Evolutionary conservation across 305 asterid genomes (phyloP).

Genomic region (Solanum hybrid): DNA sequence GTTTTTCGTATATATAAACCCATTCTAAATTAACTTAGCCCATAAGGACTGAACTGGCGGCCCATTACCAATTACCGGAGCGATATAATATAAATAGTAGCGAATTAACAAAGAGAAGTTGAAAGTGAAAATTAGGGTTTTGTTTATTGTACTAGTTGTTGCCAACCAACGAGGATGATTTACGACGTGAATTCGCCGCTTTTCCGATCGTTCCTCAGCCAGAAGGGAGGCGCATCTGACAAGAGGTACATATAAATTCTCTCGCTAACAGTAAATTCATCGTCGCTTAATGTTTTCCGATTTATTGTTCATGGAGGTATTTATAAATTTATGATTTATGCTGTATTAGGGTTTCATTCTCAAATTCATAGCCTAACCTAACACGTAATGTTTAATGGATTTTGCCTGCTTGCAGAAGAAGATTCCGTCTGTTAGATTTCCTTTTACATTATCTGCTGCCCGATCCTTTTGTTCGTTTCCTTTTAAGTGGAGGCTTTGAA

Average conservation of each 20-base stretch:
- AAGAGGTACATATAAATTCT: constrained; percentile 37
- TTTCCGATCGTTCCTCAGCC: constrained; percentile 97
- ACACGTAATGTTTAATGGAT: neutral
- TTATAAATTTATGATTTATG: neutral
- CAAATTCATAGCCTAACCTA: neutral
- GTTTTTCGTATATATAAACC: neutral
- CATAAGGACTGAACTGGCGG: neutral
- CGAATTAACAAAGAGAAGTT: neutral
- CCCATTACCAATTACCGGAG: neutral
- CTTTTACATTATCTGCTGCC: neutral
- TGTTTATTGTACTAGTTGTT: neutral
- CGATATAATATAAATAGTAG: neutral
- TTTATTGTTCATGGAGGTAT: neutral
- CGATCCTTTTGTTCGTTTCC: neutral
- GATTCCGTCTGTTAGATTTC: neutral
- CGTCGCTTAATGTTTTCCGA: neutral
- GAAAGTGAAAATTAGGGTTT: neutral
- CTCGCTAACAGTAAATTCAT: neutral
- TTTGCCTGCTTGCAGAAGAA: neutral
- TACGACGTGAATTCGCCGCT: constrained; percentile 96
- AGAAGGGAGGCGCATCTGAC: constrained; percentile 81
- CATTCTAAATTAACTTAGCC: neutral
- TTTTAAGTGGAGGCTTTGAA: neutral
- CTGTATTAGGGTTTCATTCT: neutral
- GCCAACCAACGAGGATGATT: constrained; percentile 39